Evolutionary conservation across 352 stramenopile genomes (phyloP).

Genomic region (Phytopythium sindhum): DNA sequence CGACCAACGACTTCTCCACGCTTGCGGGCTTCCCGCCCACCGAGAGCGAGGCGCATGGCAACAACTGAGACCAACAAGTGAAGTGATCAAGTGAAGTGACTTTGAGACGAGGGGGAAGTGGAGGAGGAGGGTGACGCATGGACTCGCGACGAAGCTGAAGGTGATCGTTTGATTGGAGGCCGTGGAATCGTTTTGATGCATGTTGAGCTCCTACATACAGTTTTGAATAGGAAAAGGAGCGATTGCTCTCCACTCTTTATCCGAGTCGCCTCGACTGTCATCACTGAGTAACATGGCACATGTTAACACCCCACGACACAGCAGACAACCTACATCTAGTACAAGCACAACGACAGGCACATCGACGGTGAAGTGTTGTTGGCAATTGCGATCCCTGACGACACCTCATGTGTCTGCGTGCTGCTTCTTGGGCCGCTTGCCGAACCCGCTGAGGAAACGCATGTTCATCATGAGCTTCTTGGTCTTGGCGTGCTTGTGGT

Average conservation of each 20-base stretch:
- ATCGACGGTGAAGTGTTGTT: neutral
- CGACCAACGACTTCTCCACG: slow-evolving; percentile 54
- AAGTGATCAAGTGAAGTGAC: neutral
- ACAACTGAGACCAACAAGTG: slow-evolving; percentile 6
- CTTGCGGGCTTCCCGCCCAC: slow-evolving; percentile 19
- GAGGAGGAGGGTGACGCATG: neutral
- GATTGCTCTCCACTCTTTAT: neutral
- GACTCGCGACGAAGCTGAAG: neutral
- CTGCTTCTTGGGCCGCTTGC: slow-evolving; percentile 49
- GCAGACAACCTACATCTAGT: neutral
- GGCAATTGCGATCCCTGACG: neutral
- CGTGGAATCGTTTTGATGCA: neutral
- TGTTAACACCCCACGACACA: neutral
- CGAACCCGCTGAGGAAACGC: slow-evolving; percentile 69
- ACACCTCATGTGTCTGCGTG: slow-evolving; percentile 15
- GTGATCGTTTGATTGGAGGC: neutral
- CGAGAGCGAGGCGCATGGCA: slow-evolving; percentile 13
- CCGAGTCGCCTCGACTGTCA: neutral
- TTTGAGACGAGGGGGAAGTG: neutral
- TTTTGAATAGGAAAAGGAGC: slow-evolving; percentile 5
- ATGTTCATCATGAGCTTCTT: slow-evolving; percentile 80
- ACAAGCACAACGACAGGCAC: neutral
- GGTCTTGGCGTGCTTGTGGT: slow-evolving; percentile 39
- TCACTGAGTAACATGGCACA: neutral
- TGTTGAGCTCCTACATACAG: slow-evolving; percentile 3